A percentile compares a stretch with the other conserved stretches of the same genome.
These are phyloP conservation scores for Teunomyces panamensis DNA, from an alignment of 805 yeast genomes.

Conservation along the genomic window DNA sequence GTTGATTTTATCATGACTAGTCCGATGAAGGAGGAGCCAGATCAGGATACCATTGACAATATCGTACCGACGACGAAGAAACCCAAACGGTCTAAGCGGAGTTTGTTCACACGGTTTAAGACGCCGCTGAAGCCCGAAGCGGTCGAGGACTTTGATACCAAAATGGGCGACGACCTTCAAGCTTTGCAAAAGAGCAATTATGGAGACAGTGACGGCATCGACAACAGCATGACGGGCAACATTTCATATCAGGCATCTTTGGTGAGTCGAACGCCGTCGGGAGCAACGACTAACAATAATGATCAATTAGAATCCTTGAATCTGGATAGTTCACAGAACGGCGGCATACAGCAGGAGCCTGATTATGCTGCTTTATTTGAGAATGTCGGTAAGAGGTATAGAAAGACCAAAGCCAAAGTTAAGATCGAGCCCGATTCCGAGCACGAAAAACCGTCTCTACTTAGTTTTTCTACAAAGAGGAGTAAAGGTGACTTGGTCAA, in stretches of 20 bases:
- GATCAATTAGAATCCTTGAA: constrained; percentile 12
- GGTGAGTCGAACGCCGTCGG: constrained; percentile 22
- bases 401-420: constrained; percentile 22
- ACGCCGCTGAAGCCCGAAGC: constrained; percentile 11
- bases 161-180: constrained; percentile 5
- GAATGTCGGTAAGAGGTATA: constrained; percentile 38
- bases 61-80: constrained; percentile 19
- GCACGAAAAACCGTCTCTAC: constrained; percentile 4
- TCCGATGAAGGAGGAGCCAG: constrained; percentile 20
- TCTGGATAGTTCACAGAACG: constrained; percentile 15
- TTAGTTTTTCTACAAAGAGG: constrained; percentile 1
- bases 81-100: constrained; percentile 30
- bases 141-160: constrained; percentile 8
- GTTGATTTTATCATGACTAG: constrained; percentile 18
- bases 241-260: constrained; percentile 11
- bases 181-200: constrained; percentile 5
- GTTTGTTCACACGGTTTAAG: constrained; percentile 41
- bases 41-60: constrained; percentile 13
- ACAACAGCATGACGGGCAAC: constrained; percentile 7
- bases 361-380: constrained; percentile 44
- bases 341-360: constrained; percentile 22
- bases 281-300: constrained; percentile 5
- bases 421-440: constrained; percentile 17
- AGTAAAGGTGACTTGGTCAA: constrained; percentile 1
- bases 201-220: constrained; percentile 8